phyloP scores from a whole-genome alignment of 1,284 basidiomycete genomes.

The Mycena sp. region DNA sequence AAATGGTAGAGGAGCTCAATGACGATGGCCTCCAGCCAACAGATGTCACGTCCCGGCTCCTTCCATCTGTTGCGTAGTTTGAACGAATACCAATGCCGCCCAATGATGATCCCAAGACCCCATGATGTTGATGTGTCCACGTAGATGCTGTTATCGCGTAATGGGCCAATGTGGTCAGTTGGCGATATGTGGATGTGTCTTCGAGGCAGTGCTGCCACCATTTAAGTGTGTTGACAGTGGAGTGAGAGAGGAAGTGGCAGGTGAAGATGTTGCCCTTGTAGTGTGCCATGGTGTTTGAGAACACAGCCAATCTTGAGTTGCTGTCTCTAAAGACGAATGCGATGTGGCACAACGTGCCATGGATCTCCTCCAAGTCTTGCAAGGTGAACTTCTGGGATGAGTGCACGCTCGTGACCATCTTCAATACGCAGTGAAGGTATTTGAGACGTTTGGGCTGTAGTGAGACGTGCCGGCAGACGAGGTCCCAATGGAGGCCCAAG shows the following conservation, averaged over 20 bases:
- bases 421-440: slow-evolving; percentile 12
- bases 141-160: slow-evolving; percentile 28
- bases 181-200: background rate
- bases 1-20: slow-evolving; percentile 38
- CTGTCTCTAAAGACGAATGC: too few relatives aligned
- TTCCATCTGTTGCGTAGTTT: background rate
- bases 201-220: slow-evolving; percentile 11
- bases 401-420: slow-evolving; percentile 9
- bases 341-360: slow-evolving; percentile 25
- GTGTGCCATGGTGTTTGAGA: slow-evolving; percentile 19
- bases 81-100: slow-evolving; percentile 25
- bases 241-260: slow-evolving; percentile 14
- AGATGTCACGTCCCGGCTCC: slow-evolving; percentile 30
- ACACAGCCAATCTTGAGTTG: too few relatives aligned
- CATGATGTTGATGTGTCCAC: slow-evolving; percentile 34
- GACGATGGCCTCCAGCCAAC: slow-evolving; percentile 37
- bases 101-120: slow-evolving; percentile 41
- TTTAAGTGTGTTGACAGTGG: background rate
- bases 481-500: slow-evolving; percentile 32
- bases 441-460: slow-evolving; percentile 22
- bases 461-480: slow-evolving; percentile 14
- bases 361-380: slow-evolving; percentile 18
- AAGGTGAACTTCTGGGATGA: background rate
- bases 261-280: background rate
- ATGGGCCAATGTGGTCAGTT: background rate